Conservation (phyloP, 176 grass and related monocot species). For the Rhipidocladum racemiflorum region DNA sequence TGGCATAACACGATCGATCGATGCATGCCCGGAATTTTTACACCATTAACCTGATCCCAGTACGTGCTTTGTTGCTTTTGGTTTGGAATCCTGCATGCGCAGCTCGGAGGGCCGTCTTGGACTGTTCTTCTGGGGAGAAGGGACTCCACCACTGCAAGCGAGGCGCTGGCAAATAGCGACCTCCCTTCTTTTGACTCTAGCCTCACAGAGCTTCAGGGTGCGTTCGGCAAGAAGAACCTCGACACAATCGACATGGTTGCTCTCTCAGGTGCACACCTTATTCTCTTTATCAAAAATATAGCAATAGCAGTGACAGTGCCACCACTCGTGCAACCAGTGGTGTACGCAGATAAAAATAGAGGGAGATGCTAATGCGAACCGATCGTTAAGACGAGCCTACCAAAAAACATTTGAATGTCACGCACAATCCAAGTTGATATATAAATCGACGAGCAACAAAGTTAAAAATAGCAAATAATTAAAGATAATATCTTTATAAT, state of each 20-base stretch:
- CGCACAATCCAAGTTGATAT: no score
- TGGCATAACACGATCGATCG: no score
- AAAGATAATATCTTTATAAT: no score
- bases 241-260: slow-evolving; percentile 5
- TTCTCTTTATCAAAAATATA: no score
- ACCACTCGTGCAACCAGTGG: no score
- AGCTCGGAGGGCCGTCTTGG: slow-evolving; percentile 45
- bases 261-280: neutral
- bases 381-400: no score
- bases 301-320: no score
- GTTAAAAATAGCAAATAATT: no score
- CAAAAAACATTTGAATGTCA: no score
- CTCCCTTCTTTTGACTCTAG: neutral
- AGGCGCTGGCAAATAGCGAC: neutral
- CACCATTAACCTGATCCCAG: neutral
- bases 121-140: slow-evolving; percentile 35
- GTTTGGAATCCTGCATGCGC: neutral
- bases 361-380: no score
- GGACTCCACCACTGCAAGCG: slow-evolving; percentile 40
- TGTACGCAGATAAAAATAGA: no score
- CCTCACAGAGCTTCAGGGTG: neutral
- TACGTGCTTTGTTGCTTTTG: neutral
- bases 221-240: neutral
- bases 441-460: no score
- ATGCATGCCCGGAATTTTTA: neutral